Base-by-base conservation (phyloP, 2,329 filamentous ascomycete species). In the Aureobasidium lini region DNA sequence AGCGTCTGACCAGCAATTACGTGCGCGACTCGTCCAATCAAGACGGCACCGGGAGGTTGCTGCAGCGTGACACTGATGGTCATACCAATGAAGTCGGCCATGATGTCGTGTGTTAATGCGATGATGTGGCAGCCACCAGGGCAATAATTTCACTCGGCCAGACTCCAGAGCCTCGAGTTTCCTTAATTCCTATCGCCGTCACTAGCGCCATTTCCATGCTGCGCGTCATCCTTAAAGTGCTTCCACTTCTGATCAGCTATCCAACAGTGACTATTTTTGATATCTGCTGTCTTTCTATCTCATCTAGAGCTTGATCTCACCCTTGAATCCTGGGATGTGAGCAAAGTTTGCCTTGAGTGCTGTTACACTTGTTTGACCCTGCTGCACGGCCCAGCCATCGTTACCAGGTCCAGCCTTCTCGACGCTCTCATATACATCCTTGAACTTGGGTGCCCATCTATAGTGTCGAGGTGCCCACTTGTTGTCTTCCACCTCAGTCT, bases 331-430 rank as follows among this genome's bases (percentile, higher is more conserved):
- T 62, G 83, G 75, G 10, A 83, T 81, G 71, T 93, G 90, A 83
- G 89, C 91, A 73, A 96, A 99, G 73, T 96, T 96, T 43, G 93
- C 92, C 72, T 89, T 89, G 65, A 97, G 74, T 13, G 93, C 90
- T 4, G 94, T 96, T 60, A 99, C 85, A 73, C 91, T 94, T 11
- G 93, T 95, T 72, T 87, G 84, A 31, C 90, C 90, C 70, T 95
- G 86, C 71, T 88, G 88, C 28, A 99, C 89, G 37, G 87, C 87
- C 90, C 93, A 96, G 6, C 93, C 94, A 73, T 99, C 94, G 69
- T 90, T 95, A 3, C 91, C 91, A 4, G 89, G 88, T 34, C 79
- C 78, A 40, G 87, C 85, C 64, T 87, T 83, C 66, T 91, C 84
- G n/a, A 96, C 91, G 65, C 88, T 92, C 70, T 88, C 84, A 72